Evolutionary conservation across 2,329 filamentous ascomycete species (phyloP).

Genomic region (Penicillium paneum): DNA sequence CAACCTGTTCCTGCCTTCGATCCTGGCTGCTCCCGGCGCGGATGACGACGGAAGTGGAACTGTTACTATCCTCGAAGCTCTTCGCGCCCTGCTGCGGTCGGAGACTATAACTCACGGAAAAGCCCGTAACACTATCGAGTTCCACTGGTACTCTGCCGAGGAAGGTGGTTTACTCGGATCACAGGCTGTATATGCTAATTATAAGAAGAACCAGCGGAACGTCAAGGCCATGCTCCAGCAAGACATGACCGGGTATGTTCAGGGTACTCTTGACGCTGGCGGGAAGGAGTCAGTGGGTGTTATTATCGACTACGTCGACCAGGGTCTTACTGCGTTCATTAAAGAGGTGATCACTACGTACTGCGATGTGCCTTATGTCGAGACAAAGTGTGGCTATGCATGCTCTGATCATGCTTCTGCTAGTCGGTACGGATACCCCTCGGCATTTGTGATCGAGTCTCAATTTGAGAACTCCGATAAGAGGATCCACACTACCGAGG

Average conservation of each 20-base stretch:
- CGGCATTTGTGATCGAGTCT: constrained; percentile 63
- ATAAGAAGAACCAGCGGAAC: constrained; percentile 68
- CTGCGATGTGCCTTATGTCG: constrained; percentile 80
- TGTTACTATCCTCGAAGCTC: constrained; percentile 89
- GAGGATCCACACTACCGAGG: constrained; percentile 70
- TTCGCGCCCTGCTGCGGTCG: constrained; percentile 75
- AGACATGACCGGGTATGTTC: constrained; percentile 91
- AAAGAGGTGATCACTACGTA: constrained; percentile 83
- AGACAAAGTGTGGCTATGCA: constrained; percentile 86
- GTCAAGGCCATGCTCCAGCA: constrained; percentile 98
- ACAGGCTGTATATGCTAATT: constrained; percentile 82
- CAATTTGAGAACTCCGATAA: constrained; percentile 61
- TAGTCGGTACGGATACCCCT: constrained; percentile 63
- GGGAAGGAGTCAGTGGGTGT: constrained; percentile 83
- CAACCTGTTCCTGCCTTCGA: constrained; percentile 81
- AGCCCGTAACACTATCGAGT: constrained; percentile 83
- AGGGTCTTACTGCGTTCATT: constrained; percentile 80
- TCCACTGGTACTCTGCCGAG: constrained; percentile 93
- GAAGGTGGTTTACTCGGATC: constrained; percentile 84
- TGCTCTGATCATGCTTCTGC: constrained; percentile 70
- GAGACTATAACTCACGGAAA: constrained; percentile 67
- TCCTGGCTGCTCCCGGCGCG: constrained; percentile 84
- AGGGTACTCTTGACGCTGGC: constrained; percentile 77
- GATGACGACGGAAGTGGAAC: constrained; percentile 93
- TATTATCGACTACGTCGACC: constrained; percentile 87